Conservation (phyloP, 129 eudicot species). For the Centaurea solstitialis region DNA sequence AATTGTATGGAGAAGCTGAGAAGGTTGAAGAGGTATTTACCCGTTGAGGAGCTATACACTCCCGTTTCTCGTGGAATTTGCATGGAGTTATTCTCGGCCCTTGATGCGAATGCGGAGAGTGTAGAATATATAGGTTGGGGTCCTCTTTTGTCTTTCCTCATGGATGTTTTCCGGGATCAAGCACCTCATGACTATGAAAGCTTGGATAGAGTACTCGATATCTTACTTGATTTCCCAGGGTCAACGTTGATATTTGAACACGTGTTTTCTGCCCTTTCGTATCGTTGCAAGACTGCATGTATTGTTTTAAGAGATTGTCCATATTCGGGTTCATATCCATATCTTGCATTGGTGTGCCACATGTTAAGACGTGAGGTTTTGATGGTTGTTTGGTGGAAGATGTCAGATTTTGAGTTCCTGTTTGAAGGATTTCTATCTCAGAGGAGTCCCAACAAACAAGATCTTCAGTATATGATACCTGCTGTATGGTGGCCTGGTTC, state of each 20-base stretch:
- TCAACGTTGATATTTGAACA: conserved; percentile 63
- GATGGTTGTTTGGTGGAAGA: conserved; percentile 95
- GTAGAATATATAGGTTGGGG: conserved; percentile 88
- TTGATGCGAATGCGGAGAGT: conserved; percentile 50
- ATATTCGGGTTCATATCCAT: conserved; percentile 89
- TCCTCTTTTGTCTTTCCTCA: conserved; percentile 68
- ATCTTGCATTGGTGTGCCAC: conserved; percentile 85
- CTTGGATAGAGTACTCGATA: conserved; percentile 84
- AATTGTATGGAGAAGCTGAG: conserved; percentile 64
- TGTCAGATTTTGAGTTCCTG: conserved; percentile 71
- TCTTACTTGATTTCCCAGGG: conserved; percentile 60
- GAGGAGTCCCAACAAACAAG: conserved; percentile 86
- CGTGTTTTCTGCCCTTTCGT: conserved; percentile 69
- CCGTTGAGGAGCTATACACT: conserved; percentile 60
- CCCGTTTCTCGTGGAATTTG: conserved; percentile 87
- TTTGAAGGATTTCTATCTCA: conserved; percentile 90
- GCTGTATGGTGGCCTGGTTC: conserved; percentile 99
- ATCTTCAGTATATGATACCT: conserved; percentile 87
- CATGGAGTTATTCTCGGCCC: conserved; percentile 59
- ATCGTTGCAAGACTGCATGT: conserved; percentile 71
- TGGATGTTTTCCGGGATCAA: conserved; percentile 66
- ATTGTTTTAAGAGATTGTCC: conserved; percentile 80
- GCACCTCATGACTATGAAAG: conserved; percentile 84
- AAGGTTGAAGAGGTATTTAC: conserved; percentile 77
- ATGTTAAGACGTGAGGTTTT: conserved; percentile 75